Percentiles rank a stretch among this genome's conserved stretches.
Evolutionary conservation across 148 eudicot genomes (phyloP).

Genomic region (Rhododendron kiyosumense): DNA sequence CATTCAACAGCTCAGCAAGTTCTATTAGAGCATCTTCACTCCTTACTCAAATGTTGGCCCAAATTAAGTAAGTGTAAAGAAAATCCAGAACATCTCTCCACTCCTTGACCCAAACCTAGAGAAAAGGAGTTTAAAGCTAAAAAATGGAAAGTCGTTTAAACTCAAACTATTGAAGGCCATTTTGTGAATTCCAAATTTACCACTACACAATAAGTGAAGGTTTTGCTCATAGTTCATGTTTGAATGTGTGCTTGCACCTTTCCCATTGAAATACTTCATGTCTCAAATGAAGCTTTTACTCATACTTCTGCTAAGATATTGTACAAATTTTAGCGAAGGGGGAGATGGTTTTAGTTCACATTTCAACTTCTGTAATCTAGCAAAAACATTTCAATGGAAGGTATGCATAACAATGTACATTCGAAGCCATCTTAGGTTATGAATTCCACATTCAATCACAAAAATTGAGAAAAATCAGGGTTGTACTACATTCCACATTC

Average conservation of each 20-base stretch:
- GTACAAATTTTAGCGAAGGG: background rate
- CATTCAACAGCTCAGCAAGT: background rate
- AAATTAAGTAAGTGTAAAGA: background rate
- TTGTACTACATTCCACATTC: background rate
- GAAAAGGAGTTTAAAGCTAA: background rate
- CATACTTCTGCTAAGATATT: background rate
- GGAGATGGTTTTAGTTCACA: background rate
- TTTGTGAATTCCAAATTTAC: background rate
- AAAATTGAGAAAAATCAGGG: background rate
- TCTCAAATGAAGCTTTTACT: background rate
- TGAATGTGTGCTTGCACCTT: background rate
- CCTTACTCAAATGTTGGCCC: background rate
- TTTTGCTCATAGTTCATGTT: background rate
- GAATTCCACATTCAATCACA: background rate
- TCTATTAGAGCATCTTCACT: background rate
- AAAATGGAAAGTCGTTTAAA: background rate
- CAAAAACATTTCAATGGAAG: background rate
- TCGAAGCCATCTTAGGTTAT: background rate
- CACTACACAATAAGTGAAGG: background rate
- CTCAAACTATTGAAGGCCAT: background rate
- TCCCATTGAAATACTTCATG: background rate
- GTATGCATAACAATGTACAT: background rate
- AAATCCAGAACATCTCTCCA: background rate
- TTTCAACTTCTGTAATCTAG: constrained; percentile 2
- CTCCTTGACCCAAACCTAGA: background rate